phyloP scores from a whole-genome alignment of 2,329 filamentous ascomycete species.

The Claviceps africana region DNA sequence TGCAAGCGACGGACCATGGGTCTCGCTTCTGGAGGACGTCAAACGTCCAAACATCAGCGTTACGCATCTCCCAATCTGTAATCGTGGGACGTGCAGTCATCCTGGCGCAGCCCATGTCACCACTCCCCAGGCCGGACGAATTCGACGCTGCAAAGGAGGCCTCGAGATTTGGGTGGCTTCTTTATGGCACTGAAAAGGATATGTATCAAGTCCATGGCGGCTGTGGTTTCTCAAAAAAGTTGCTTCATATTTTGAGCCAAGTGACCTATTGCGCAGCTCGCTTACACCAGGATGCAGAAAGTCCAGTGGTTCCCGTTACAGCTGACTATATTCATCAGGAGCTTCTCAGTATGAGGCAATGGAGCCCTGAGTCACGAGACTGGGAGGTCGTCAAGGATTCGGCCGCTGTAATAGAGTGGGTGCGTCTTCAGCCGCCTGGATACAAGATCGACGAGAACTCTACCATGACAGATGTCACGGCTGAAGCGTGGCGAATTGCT shows the following conservation, averaged over 20 bases:
- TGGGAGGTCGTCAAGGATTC: slow-evolving; percentile 10
- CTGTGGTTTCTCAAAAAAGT: slow-evolving; percentile 26
- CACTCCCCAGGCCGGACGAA: slow-evolving; percentile 13
- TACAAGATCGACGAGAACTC: slow-evolving; percentile 15
- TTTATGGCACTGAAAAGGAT: slow-evolving; percentile 21
- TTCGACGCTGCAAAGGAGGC: slow-evolving; percentile 18
- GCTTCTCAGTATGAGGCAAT: slow-evolving; percentile 20
- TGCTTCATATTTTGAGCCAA: slow-evolving; percentile 23
- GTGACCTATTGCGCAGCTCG: slow-evolving; percentile 24
- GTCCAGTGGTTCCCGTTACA: slow-evolving; percentile 18
- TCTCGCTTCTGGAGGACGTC: slow-evolving; percentile 21
- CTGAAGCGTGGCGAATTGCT: slow-evolving; percentile 27
- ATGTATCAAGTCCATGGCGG: slow-evolving; percentile 26
- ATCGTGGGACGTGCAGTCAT: slow-evolving; percentile 26
- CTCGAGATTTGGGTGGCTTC: slow-evolving; percentile 24
- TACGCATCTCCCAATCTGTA: slow-evolving; percentile 24
- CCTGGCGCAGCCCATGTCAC: slow-evolving; percentile 25
- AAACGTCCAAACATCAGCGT: slow-evolving; percentile 20
- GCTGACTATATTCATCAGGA: slow-evolving; percentile 15
- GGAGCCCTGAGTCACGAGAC: slow-evolving; percentile 18
- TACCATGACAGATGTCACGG: slow-evolving; percentile 26
- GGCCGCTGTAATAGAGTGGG: slow-evolving; percentile 15
- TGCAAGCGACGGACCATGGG: slow-evolving; percentile 22
- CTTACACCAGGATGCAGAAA: slow-evolving; percentile 19
- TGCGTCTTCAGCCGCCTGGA: slow-evolving; percentile 12